Percentiles rank a stretch among this genome's conserved stretches.
Conservation (phyloP, 2,329 filamentous ascomycete genomes). For the Ascochyta viciae-villosae region DNA sequence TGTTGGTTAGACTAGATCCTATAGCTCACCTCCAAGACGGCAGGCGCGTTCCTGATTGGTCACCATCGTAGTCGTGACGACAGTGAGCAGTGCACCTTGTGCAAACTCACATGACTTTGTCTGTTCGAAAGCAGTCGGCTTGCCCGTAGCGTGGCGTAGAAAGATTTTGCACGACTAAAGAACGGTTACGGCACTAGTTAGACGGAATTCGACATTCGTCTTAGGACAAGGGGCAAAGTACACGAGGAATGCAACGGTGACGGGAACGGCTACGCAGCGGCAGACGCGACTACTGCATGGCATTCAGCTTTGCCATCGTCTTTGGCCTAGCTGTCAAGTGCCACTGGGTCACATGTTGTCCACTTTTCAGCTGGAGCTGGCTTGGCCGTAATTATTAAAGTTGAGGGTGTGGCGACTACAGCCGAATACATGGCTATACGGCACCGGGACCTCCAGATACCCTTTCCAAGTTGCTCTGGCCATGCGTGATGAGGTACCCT, state of each 20-base stretch:
- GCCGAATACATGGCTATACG: neutral
- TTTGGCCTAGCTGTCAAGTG: conserved; percentile 1
- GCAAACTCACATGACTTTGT: conserved; percentile 9
- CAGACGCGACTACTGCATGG: neutral
- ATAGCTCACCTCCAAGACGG: conserved; percentile 14
- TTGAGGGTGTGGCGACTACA: neutral
- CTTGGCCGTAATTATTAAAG: neutral
- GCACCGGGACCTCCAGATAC: neutral
- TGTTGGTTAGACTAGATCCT: conserved; percentile 16
- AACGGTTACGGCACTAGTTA: conserved; percentile 15
- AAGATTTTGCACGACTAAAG: conserved; percentile 14
- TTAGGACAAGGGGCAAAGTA: conserved; percentile 3
- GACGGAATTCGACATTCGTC: conserved; percentile 1
- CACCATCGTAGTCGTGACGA: conserved; percentile 13
- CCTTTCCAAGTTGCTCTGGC: neutral
- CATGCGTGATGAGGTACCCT: conserved; percentile 3
- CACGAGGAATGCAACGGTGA: conserved; percentile 11
- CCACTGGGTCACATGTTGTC: conserved; percentile 2
- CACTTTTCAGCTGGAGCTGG: neutral
- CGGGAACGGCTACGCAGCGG: conserved; percentile 4
- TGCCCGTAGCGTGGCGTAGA: conserved; percentile 14
- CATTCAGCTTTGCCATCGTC: conserved; percentile 5
- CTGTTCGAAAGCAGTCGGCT: conserved; percentile 17
- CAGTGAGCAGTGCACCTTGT: conserved; percentile 10
- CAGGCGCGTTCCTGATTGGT: conserved; percentile 14